These are phyloP conservation scores for Eucalyptus sp. DNA, from an alignment of 345 rosid genomes.

Conservation along the genomic window DNA sequence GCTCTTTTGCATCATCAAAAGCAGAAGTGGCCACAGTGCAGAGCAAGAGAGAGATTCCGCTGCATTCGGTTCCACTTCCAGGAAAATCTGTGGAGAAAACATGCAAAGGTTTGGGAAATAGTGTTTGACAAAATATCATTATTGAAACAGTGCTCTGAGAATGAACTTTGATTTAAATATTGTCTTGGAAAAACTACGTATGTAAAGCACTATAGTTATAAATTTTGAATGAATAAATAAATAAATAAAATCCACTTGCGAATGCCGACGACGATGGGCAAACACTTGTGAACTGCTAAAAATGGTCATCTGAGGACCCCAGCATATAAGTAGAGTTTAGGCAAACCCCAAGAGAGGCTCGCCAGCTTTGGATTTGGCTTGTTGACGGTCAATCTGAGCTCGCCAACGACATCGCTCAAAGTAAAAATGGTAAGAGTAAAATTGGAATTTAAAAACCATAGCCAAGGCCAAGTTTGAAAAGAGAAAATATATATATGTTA, in stretches of 20 bases:
- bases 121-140: neutral
- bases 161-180: neutral
- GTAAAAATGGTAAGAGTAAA: neutral
- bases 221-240: neutral
- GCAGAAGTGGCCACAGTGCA: neutral
- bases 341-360: neutral
- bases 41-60: neutral
- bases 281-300: neutral
- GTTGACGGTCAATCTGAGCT: rapidly evolving
- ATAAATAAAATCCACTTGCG: neutral
- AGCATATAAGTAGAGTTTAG: neutral
- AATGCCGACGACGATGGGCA: rapidly evolving
- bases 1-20: neutral
- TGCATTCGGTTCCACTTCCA: neutral
- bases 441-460: neutral
- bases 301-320: neutral
- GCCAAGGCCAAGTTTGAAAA: neutral
- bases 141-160: no score
- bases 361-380: rapidly evolving
- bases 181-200: neutral
- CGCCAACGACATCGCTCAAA: rapidly evolving
- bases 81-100: neutral
- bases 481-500: neutral
- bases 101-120: neutral
- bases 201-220: no score